phyloP scores from a whole-genome alignment of 2,329 filamentous ascomycete species.

The Colletotrichum endophyticum region DNA sequence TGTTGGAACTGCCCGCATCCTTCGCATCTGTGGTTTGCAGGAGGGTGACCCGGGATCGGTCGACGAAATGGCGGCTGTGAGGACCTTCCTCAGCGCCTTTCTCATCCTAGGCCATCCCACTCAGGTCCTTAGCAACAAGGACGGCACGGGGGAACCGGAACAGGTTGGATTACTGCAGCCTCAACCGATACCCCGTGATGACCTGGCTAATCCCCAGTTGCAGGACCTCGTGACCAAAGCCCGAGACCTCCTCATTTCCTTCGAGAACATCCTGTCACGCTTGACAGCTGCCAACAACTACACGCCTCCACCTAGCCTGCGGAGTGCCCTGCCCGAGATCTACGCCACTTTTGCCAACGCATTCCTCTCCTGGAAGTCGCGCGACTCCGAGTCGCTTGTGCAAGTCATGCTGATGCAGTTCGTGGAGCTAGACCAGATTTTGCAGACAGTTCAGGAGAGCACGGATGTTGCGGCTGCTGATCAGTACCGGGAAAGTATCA shows the following conservation, averaged over 20 bases:
- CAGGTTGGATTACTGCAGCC: conserved; percentile 52
- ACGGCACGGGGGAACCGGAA: conserved; percentile 61
- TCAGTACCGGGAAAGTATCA: conserved; percentile 81
- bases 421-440: conserved; percentile 82
- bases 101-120: conserved; percentile 80
- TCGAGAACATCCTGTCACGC: conserved; percentile 74
- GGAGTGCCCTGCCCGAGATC: conserved; percentile 67
- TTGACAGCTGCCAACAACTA: conserved; percentile 71
- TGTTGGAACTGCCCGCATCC: conserved; percentile 66
- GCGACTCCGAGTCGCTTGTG: conserved; percentile 77
- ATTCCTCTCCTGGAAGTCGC: conserved; percentile 84
- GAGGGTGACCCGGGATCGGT: conserved; percentile 69
- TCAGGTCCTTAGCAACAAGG: conserved; percentile 78
- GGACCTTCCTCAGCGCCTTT: conserved; percentile 81
- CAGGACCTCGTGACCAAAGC: conserved; percentile 80
- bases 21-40: conserved; percentile 72
- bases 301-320: conserved; percentile 66
- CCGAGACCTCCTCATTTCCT: conserved; percentile 77
- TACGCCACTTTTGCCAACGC: conserved; percentile 79
- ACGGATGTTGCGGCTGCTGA: conserved; percentile 75
- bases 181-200: conserved; percentile 51
- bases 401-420: conserved; percentile 89
- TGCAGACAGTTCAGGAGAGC: conserved; percentile 81
- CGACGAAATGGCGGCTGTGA: conserved; percentile 71
- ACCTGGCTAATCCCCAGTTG: conserved; percentile 65